Conservation (phyloP, 106 monocot species). For the Amphibolis antarctica region DNA sequence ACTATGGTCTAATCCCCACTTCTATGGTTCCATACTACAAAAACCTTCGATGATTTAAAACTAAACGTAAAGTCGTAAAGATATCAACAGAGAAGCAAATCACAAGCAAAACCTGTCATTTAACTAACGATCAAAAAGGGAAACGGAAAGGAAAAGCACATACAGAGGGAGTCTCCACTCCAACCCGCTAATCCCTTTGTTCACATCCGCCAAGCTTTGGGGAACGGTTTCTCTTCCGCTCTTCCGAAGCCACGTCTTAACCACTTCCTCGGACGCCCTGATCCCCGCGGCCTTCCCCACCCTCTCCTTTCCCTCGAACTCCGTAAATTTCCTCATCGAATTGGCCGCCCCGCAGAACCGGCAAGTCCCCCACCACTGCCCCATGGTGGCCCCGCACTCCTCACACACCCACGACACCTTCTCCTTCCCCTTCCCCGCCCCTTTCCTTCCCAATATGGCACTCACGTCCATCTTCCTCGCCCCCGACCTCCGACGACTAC, state of each 20-base stretch:
- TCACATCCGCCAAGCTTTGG: constrained; percentile 56
- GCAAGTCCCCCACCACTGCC: constrained; percentile 95
- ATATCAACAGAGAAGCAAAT: neutral
- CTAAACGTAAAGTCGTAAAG: no score
- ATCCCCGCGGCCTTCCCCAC: constrained; percentile 14
- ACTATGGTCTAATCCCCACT: no score
- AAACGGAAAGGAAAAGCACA: constrained; percentile 13
- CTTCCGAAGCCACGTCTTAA: constrained; percentile 38
- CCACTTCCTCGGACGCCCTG: constrained; percentile 33
- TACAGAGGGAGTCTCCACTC: constrained; percentile 81
- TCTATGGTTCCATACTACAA: no score
- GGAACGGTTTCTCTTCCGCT: constrained; percentile 26
- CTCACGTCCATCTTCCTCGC: neutral
- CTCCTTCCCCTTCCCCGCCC: constrained; percentile 29
- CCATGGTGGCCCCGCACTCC: constrained; percentile 43
- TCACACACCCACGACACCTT: constrained; percentile 56
- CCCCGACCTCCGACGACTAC: neutral
- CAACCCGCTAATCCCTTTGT: constrained; percentile 40
- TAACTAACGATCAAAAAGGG: neutral
- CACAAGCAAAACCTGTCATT: neutral
- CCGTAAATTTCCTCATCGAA: constrained; percentile 36
- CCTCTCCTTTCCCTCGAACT: constrained; percentile 11
- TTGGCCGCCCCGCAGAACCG: constrained; percentile 35
- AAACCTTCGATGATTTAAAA: no score
- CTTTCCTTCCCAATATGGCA: no score